A percentile compares a stretch with the other conserved stretches of the same genome.
phyloP scores from a whole-genome alignment of 73 alveolate genomes.

The Durusdinium trenchii region DNA sequence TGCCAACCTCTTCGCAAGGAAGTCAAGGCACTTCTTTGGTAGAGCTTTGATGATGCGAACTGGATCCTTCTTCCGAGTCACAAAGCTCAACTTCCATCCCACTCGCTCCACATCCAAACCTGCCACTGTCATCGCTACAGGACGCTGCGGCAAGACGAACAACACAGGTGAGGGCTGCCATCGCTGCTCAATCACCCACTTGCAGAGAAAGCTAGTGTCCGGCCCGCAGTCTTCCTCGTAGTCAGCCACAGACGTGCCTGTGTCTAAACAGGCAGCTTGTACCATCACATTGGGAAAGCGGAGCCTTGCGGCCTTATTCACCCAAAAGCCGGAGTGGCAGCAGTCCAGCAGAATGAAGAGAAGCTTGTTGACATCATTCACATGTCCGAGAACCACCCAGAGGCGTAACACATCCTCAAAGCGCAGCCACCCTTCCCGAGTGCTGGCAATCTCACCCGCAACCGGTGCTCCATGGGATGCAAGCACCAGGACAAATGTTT shows the following conservation, averaged over 20 bases:
- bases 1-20: not conserved
- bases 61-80: not conserved
- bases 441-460: not conserved
- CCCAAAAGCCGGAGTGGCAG: conserved; percentile 48
- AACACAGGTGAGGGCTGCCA: conserved; percentile 23
- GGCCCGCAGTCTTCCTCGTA: conserved; percentile 16
- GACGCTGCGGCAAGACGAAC: not conserved
- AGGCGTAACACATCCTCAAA: conserved; percentile 14
- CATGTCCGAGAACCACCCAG: conserved; percentile 2
- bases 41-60: conserved; percentile 8
- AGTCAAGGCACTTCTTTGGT: not conserved
- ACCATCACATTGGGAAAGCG: conserved; percentile 47
- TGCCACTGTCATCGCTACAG: not conserved
- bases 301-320: conserved; percentile 23
- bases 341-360: conserved; percentile 29
- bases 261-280: not conserved
- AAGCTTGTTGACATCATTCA: not conserved
- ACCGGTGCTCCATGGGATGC: conserved; percentile 13
- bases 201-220: conserved; percentile 45
- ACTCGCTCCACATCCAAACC: not conserved
- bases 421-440: conserved; percentile 42
- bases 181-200: conserved; percentile 16
- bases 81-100: not conserved
- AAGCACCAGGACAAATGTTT: conserved; percentile 2
- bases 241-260: not conserved